Evolutionary conservation across 116 monocot genomes (phyloP), one percentile per base, ranked within the genome.

Genomic region (Dioscorea cayenensis): DNA sequence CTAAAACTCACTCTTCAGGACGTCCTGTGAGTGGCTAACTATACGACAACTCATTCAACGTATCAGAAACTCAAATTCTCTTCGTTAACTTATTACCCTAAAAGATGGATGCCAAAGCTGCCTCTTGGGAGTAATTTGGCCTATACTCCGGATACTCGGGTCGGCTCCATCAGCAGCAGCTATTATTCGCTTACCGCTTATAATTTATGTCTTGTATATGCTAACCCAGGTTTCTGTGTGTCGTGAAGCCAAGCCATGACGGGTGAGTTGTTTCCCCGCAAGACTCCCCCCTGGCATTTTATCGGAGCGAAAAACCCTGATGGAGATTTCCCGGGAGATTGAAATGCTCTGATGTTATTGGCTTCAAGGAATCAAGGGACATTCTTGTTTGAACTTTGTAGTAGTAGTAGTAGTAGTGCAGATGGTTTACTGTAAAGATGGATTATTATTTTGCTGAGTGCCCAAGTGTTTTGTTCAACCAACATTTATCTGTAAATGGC

Each of bases 1-100:
- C 84, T 95, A 65, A 95, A 78, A 51, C 85, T 92, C 55, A 84
- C 87, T 66, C 85, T 95, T 73, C 83, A 90, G 66, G 87, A 92
- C 82, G 73, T 83, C 25, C 19, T 52, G 22, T 86, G 70, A 82
- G 20, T 36, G 55, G 59, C 63, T 61, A 63, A 51, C 19, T 59
- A 59, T n/a, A 74, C 66, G 35, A 22, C 64, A 28, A 67, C 67
- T 43, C 43, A 43, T 43, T 7, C 8, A 10, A 59, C 36, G 67
- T 20, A 68, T 60, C 27, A 19, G 67, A 16, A 61, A 61, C 13
- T 12, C 2, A 3, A 18, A 16, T 16, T 55, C n/a, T 51, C 11
- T 17, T 51, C 51, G 1, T 51, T 17, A 14, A 29, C 28, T 25
- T 17, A 50, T 28, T n/a, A 60, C 55, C 28, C 55, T 60, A 8